Conservation (phyloP, 2,329 filamentous ascomycete species). For the Pseudogymnoascus sp. region DNA sequence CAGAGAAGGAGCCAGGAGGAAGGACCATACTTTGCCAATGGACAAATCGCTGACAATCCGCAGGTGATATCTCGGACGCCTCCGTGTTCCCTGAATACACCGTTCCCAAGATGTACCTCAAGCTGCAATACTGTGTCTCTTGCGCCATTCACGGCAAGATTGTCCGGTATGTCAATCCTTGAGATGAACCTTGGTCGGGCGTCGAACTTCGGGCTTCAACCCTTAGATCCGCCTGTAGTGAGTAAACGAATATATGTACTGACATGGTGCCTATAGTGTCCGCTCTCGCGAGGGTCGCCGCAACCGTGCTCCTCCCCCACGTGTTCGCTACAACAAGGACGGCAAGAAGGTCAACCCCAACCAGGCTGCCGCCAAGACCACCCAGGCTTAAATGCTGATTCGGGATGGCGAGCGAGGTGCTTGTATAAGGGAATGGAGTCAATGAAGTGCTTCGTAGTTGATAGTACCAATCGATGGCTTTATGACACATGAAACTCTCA, state of each 20-base stretch:
- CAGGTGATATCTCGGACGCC: slow-evolving; percentile 99
- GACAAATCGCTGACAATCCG: slow-evolving; percentile 11
- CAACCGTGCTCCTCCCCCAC: slow-evolving; percentile 96
- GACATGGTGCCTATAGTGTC: slow-evolving; percentile 55
- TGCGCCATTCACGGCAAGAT: slow-evolving; percentile 99
- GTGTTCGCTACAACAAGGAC: slow-evolving; percentile 99
- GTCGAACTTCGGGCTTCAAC: slow-evolving; percentile 28
- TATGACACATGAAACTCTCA: not conserved
- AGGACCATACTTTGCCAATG: slow-evolving; percentile 2
- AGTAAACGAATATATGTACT: not conserved
- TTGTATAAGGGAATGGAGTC: slow-evolving; percentile 1
- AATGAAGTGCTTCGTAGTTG: slow-evolving; percentile 6
- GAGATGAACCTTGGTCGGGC: slow-evolving; percentile 51
- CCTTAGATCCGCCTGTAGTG: slow-evolving; percentile 3
- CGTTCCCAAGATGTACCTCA: slow-evolving; percentile 99
- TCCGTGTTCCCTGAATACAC: slow-evolving; percentile 99
- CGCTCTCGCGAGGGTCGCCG: slow-evolving; percentile 93
- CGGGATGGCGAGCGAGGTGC: slow-evolving; percentile 11
- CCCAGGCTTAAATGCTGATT: slow-evolving; percentile 22
- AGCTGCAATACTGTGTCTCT: slow-evolving; percentile 99
- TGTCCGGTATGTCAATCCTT: slow-evolving; percentile 77
- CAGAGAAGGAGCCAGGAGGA: not conserved
- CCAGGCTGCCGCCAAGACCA: slow-evolving; percentile 39
- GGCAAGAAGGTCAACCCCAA: slow-evolving; percentile 98
- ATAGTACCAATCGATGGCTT: slow-evolving; percentile 6